Percentiles rank a stretch among this genome's conserved stretches.
phyloP scores from a whole-genome alignment of 2,329 filamentous ascomycete species.

The Sphaceloma murrayae region DNA sequence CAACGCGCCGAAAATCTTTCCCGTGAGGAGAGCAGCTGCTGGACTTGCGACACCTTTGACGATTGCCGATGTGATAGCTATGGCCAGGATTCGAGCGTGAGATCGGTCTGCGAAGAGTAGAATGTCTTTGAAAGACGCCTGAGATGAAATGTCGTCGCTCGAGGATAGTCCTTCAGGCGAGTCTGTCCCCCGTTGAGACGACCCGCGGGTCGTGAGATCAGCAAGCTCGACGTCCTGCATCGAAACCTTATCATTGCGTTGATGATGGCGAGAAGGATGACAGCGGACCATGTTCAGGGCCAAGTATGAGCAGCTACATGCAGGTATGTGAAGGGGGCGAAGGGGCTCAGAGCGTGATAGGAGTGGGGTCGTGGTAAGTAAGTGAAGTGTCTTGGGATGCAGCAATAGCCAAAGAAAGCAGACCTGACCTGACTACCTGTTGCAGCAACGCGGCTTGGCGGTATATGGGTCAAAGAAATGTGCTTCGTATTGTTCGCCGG shows the following conservation, averaged over 20 bases:
- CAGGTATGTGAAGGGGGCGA: no score
- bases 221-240: conserved; percentile 1
- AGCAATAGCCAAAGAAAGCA: neutral
- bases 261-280: neutral
- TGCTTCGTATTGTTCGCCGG: conserved; percentile 10
- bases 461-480: conserved; percentile 18
- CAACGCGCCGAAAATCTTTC: conserved; percentile 64
- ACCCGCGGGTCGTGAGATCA: neutral
- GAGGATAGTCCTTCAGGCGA: neutral
- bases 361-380: neutral
- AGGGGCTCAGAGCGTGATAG: no score
- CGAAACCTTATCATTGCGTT: neutral
- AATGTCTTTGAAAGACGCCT: conserved; percentile 44
- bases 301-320: neutral
- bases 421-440: neutral
- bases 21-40: conserved; percentile 59
- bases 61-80: conserved; percentile 49
- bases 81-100: conserved; percentile 47
- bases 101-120: conserved; percentile 62
- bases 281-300: neutral
- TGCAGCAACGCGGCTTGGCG: neutral
- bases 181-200: neutral
- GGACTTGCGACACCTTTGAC: conserved; percentile 55
- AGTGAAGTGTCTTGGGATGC: neutral
- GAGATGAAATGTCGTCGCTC: conserved; percentile 17